Conservation (phyloP, 768 basidiomycete species). For the Amanita brunnescens region DNA sequence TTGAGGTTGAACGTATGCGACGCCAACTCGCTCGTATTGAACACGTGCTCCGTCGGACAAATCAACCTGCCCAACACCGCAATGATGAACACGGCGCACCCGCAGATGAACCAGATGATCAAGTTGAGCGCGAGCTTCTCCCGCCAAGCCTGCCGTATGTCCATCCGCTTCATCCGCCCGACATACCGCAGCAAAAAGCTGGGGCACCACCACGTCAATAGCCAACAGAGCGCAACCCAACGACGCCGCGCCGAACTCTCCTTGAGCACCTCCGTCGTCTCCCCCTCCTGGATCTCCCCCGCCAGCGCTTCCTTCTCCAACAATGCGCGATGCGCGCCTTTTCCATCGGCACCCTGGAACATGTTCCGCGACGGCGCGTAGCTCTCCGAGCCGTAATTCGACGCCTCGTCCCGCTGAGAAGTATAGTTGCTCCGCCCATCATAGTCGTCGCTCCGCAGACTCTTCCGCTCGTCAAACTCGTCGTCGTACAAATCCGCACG, state of each 20-base stretch:
- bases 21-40: conserved; percentile 66
- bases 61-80: conserved; percentile 81
- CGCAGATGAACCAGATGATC: conserved; percentile 92
- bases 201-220: conserved; percentile 91
- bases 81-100: conserved; percentile 87
- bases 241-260: conserved; percentile 72
- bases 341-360: conserved; percentile 78
- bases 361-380: conserved; percentile 94
- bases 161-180: conserved; percentile 91
- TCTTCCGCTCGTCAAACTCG: conserved; percentile 69
- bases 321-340: conserved; percentile 25
- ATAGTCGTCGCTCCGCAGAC: conserved; percentile 67
- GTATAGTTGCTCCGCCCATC: conserved; percentile 75
- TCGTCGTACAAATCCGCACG: conserved; percentile 70
- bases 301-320: conserved; percentile 75
- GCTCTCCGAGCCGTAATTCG: conserved; percentile 83
- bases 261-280: conserved; percentile 81
- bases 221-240: conserved; percentile 85
- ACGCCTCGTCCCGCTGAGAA: conserved; percentile 70
- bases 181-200: conserved; percentile 55
- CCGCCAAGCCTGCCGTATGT: conserved; percentile 93
- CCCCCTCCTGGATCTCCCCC: conserved; percentile 80
- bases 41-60: conserved; percentile 93
- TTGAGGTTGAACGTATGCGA: conserved; percentile 54
- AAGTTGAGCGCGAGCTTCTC: conserved; percentile 95